Base-by-base conservation (phyloP, 129 eudicot species). In the Ambrosia artemisiifolia region DNA sequence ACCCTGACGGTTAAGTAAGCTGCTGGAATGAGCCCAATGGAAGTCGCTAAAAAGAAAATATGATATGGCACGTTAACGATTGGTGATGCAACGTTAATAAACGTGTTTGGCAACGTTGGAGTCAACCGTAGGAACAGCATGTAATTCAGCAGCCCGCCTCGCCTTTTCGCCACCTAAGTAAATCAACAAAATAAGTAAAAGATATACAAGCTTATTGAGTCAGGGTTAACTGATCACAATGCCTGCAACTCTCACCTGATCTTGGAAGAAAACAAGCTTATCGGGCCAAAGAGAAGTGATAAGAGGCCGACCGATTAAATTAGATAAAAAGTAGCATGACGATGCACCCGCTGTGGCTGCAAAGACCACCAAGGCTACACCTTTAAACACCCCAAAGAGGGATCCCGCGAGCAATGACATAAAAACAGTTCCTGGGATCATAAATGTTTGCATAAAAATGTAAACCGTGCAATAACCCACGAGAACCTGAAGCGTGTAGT, bases 401-500 rank as follows among this genome's bases (percentile, higher is more conserved):
- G 96, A 79, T 40, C 96, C 98, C 12, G 98, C 96, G 7, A 92
- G 91, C 75, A 92, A 75, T 36, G 98, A 93, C 98, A 93, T 89
- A 51, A 93, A 93, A 2, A 93, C 87, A 7, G 98, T 93, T 56
- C 98, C 98, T 6, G 98, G 98, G 55, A 93, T 93, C 98, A 93
- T 93, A 79, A 93, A 93, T 36, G 98, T 93, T 83, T 93, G 98
- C 98, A 93, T 93, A 71, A 89, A 93, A 46, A 93, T 84, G 92
- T 89, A 93, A 77, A 87, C 95, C 28, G 82, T 71, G 71, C 92
- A 89, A 73, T 93, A 93, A 18, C 96, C 98, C 11, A 90, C 71
- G 3, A 93, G 88, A 74, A 93, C 96, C 69, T 93, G 96, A 24
- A 79, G 14, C 1, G 98, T 89, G 84, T 93, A 93, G 85, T 89